A percentile compares a stretch with the other conserved stretches of the same genome.
phyloP scores from a whole-genome alignment of 345 rosid species.

The Hibiscus mutabilis region DNA sequence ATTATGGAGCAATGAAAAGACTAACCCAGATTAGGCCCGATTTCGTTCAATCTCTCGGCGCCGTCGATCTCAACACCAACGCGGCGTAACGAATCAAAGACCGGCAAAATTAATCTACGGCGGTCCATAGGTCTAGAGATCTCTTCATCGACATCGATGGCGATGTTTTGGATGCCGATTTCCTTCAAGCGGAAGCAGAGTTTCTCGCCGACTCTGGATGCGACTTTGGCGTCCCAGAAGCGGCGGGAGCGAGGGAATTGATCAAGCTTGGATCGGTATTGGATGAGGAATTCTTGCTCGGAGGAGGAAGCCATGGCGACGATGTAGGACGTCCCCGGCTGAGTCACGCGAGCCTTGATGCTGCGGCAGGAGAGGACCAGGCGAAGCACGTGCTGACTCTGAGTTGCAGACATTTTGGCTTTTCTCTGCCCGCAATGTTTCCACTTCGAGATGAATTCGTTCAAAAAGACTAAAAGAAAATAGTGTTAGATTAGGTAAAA shows the following conservation, averaged over 20 bases:
- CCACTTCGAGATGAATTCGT: neutral
- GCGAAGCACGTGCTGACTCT: slow-evolving; percentile 63
- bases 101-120: slow-evolving; percentile 54
- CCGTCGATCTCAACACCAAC: slow-evolving; percentile 64
- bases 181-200: slow-evolving; percentile 60
- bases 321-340: slow-evolving; percentile 50
- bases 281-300: slow-evolving; percentile 63
- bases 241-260: slow-evolving; percentile 45
- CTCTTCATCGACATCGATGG: slow-evolving; percentile 59
- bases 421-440: neutral
- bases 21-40: slow-evolving; percentile 26
- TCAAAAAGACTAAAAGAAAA: too few relatives aligned
- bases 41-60: slow-evolving; percentile 40
- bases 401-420: slow-evolving; percentile 19
- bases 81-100: slow-evolving; percentile 75
- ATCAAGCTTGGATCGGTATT: slow-evolving; percentile 52
- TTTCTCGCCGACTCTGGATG: slow-evolving; percentile 86
- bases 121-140: slow-evolving; percentile 59
- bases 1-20: neutral
- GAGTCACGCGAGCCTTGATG: slow-evolving; percentile 74
- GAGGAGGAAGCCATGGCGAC: slow-evolving; percentile 89
- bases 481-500: too few relatives aligned
- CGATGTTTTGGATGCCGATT: slow-evolving; percentile 47
- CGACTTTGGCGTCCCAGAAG: slow-evolving; percentile 60
- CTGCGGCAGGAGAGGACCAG: slow-evolving; percentile 73